Evolutionary conservation across 495 filamentous ascomycete genomes (phyloP), one percentile per base, ranked within the genome.

Genomic region (Jackrogersella minutella): DNA sequence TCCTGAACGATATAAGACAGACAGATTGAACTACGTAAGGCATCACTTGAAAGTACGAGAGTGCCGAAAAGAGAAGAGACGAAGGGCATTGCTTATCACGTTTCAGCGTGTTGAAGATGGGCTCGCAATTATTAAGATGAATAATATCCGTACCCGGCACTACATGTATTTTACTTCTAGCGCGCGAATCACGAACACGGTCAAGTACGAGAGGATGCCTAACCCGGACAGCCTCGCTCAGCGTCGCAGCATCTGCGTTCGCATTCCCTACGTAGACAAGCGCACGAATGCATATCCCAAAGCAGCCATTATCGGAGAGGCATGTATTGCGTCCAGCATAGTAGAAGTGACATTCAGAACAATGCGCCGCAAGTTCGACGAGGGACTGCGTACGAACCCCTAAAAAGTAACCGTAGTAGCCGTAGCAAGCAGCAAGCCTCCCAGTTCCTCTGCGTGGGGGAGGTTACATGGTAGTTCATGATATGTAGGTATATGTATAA

Each of bases 391-490:
- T 43, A 47, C 33, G 58, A 52, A 52, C 21, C 40, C 26, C 49
- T n/a, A n/a, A n/a, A 36, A 3, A 11, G 43, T 47, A 19, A 52
- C 49, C 16, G 31, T n/a, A n/a, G n/a, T n/a, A n/a, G n/a, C n/a
- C n/a, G n/a, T n/a, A n/a, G n/a, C n/a, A n/a, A n/a, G n/a, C n/a
- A n/a, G n/a, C 6, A 40, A 7, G 16, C 14, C 31, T 24, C 10
- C 28, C 1, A 36, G 10, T 52, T 54, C 52, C 52, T 64, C 43
- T 64, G 60, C 60, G 60, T 64, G 60, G 60, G 60, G 52, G 26
- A 30, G 60, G 60, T 46, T 34, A 43, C 26, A 37, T 43, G 22
- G 1, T 33, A 11, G 14, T 19, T 51, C 47, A 51, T 34, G 47
- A 47, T 49, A 21, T 28, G 22, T 49, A 44, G 17, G 8, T 44